These are phyloP conservation scores for Bruguiera parviflora DNA, from an alignment of 345 rosid genomes.

Conservation along the genomic window DNA sequence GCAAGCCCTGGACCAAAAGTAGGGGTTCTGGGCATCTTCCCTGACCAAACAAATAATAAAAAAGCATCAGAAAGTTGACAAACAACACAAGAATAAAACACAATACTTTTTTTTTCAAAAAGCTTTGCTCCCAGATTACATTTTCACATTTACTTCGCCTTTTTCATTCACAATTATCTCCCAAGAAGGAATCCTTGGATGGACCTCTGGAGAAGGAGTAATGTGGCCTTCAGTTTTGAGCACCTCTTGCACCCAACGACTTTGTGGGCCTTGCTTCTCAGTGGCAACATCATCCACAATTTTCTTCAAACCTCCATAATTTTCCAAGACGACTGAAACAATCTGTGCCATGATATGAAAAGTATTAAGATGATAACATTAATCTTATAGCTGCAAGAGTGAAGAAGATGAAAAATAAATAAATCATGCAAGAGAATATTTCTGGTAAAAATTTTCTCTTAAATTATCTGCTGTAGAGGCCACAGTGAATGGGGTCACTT, in stretches of 20 bases:
- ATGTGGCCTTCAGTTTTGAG: conserved; percentile 63
- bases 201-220: conserved; percentile 40
- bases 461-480: too few relatives aligned
- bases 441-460: neutral
- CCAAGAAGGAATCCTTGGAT: conserved; percentile 66
- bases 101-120: conserved; percentile 1
- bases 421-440: neutral
- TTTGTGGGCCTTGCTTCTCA: conserved; percentile 31
- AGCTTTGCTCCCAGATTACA: conserved; percentile 44
- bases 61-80: conserved; percentile 11
- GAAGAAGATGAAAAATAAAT: neutral
- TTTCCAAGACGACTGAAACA: conserved; percentile 86
- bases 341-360: conserved; percentile 44
- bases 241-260: conserved; percentile 75
- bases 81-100: conserved; percentile 7
- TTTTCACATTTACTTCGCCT: conserved; percentile 66
- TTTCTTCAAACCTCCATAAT: conserved; percentile 47
- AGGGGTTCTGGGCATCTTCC: conserved; percentile 68
- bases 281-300: conserved; percentile 39
- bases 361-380: neutral
- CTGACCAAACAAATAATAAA: conserved; percentile 36
- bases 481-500: too few relatives aligned
- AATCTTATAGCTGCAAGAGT: neutral
- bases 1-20: conserved; percentile 95
- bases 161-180: conserved; percentile 62